Conservation (phyloP, 371 early-diverging fungal species). For the Umbelopsis sp. region DNA sequence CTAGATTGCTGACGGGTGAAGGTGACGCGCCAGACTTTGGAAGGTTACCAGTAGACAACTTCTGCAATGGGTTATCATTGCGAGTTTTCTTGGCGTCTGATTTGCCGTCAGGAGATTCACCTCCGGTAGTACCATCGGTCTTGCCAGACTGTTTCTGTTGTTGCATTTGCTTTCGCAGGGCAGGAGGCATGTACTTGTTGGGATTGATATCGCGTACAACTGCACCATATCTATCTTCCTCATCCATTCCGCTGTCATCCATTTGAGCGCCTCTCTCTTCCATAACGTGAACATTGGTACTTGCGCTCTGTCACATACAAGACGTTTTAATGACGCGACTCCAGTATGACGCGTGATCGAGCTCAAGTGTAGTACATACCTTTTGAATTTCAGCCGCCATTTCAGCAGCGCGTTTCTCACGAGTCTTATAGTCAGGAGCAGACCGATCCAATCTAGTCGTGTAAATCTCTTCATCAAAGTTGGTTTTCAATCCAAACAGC, state of each 20-base stretch:
- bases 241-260: slow-evolving; percentile 78
- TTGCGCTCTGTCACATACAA: slow-evolving; percentile 47
- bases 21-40: slow-evolving; percentile 31
- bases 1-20: slow-evolving; percentile 40
- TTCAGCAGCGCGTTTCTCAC: slow-evolving; percentile 86
- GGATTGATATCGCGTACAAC: slow-evolving; percentile 68
- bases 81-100: slow-evolving; percentile 21
- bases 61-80: slow-evolving; percentile 34
- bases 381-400: slow-evolving; percentile 93
- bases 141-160: slow-evolving; percentile 20
- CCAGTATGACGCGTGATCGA: slow-evolving; percentile 6
- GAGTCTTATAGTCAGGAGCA: slow-evolving; percentile 84
- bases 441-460: slow-evolving; percentile 92
- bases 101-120: background rate
- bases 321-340: background rate
- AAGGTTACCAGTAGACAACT: slow-evolving; percentile 36
- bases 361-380: slow-evolving; percentile 25
- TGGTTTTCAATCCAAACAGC: slow-evolving; percentile 94
- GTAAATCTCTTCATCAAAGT: slow-evolving; percentile 96
- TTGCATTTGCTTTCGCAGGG: slow-evolving; percentile 65
- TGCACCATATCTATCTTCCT: slow-evolving; percentile 87
- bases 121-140: slow-evolving; percentile 11
- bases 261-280: slow-evolving; percentile 89
- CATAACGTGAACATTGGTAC: slow-evolving; percentile 84
- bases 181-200: slow-evolving; percentile 85